Conservation (phyloP, 2,329 filamentous ascomycete species). For the Aspergillus hortae region DNA sequence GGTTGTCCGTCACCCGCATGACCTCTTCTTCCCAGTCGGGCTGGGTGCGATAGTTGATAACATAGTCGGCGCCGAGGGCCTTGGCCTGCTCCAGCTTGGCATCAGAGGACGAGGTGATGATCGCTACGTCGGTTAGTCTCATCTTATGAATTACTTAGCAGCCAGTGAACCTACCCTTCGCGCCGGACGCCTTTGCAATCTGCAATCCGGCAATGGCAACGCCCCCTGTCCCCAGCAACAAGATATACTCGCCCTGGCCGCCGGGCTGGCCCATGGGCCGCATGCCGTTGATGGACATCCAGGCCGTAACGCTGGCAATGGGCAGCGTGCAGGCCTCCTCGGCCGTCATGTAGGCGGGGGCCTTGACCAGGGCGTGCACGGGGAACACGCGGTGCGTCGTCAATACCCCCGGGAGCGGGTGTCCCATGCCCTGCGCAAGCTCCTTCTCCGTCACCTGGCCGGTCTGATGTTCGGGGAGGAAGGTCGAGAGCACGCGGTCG, state of each 20-base stretch:
- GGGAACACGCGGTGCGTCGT: slow-evolving; percentile 43
- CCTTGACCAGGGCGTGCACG: slow-evolving; percentile 36
- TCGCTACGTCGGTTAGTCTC: slow-evolving; percentile 25
- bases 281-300: slow-evolving; percentile 48
- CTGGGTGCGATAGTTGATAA: slow-evolving; percentile 49
- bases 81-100: slow-evolving; percentile 49
- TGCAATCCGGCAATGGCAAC: slow-evolving; percentile 45
- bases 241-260: slow-evolving; percentile 46
- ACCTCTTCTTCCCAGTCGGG: slow-evolving; percentile 47
- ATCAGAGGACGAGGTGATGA: slow-evolving; percentile 51
- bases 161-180: slow-evolving; percentile 28
- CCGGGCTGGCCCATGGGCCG: slow-evolving; percentile 42
- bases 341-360: slow-evolving; percentile 35
- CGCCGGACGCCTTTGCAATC: slow-evolving; percentile 48
- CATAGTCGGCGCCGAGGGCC: slow-evolving; percentile 47
- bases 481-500: slow-evolving; percentile 65
- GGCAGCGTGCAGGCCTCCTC: slow-evolving; percentile 42
- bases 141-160: background rate
- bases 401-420: slow-evolving; percentile 52
- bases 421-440: slow-evolving; percentile 57
- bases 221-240: slow-evolving; percentile 54
- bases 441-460: slow-evolving; percentile 58
- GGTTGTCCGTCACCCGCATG: slow-evolving; percentile 40
- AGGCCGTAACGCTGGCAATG: slow-evolving; percentile 50
- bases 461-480: slow-evolving; percentile 51